Percentiles rank a stretch among this genome's conserved stretches.
Conservation (phyloP, 345 rosid genomes). For the Salix koriyanagi region DNA sequence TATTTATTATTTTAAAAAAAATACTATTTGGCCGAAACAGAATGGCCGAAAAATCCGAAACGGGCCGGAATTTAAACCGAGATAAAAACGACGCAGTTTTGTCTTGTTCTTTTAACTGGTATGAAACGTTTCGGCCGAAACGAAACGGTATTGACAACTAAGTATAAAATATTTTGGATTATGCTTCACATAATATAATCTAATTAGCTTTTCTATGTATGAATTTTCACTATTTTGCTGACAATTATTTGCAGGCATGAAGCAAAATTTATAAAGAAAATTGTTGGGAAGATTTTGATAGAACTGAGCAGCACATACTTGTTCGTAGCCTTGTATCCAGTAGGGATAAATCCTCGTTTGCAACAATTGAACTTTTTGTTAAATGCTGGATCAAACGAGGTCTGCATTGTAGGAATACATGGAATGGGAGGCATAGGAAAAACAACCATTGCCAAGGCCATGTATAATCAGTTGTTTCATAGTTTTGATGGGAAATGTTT, state of each 20-base stretch:
- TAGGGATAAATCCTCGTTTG: slow-evolving; percentile 32
- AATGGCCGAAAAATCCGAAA: too few relatives aligned
- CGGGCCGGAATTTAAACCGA: rapidly evolving
- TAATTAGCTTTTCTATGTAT: too few relatives aligned
- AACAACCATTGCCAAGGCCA: slow-evolving; percentile 43
- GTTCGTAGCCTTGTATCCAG: background rate
- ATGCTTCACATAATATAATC: too few relatives aligned
- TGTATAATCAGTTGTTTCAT: background rate
- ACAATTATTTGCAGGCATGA: slow-evolving; percentile 20
- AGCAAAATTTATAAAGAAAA: slow-evolving; percentile 23
- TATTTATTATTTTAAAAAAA: too few relatives aligned
- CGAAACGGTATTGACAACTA: too few relatives aligned
- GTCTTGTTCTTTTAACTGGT: too few relatives aligned
- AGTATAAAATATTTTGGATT: too few relatives aligned
- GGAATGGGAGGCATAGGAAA: slow-evolving; percentile 58
- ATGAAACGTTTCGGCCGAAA: too few relatives aligned
- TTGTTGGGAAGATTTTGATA: slow-evolving; percentile 23
- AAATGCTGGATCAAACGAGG: background rate
- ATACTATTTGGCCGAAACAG: too few relatives aligned
- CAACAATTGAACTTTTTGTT: slow-evolving; percentile 14
- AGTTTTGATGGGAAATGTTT: background rate
- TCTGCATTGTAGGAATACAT: slow-evolving; percentile 35
- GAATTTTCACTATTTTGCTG: background rate
- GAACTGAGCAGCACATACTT: slow-evolving; percentile 15
- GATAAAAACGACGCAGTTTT: too few relatives aligned